These are phyloP conservation scores for Plasmodium vinckei DNA, from an alignment of 169 alveolate species.

Conservation along the genomic window DNA sequence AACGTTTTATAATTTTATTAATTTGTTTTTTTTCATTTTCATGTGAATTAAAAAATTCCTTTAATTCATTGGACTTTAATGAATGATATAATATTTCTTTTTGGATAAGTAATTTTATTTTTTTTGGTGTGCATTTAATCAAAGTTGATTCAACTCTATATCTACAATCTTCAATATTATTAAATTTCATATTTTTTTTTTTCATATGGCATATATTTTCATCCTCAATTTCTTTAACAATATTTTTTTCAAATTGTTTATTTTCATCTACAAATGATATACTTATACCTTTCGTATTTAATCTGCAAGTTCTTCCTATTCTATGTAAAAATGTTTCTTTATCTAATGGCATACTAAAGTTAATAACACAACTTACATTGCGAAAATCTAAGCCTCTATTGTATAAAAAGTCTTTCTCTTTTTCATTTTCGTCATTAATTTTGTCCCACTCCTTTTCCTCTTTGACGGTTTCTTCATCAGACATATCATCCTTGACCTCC, in stretches of 20 bases:
- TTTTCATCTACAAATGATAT: slow-evolving; percentile 83
- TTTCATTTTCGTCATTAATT: slow-evolving; percentile 31
- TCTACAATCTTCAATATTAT: slow-evolving; percentile 38
- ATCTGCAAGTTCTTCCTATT: slow-evolving; percentile 99
- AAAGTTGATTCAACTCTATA: slow-evolving; percentile 67
- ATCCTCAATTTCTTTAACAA: slow-evolving; percentile 18
- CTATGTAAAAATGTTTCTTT: slow-evolving; percentile 96
- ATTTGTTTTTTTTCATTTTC: slow-evolving; percentile 31
- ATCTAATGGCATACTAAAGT: slow-evolving; percentile 96
- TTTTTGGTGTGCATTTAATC: slow-evolving; percentile 49
- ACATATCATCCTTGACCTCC: slow-evolving; percentile 73
- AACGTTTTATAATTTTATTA: slow-evolving; percentile 31
- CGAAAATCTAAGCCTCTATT: slow-evolving; percentile 97
- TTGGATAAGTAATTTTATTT: slow-evolving; percentile 31
- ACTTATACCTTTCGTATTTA: slow-evolving; percentile 93
- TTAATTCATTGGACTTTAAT: slow-evolving; percentile 39
- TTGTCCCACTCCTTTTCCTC: slow-evolving; percentile 65
- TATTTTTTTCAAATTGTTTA: slow-evolving; percentile 67
- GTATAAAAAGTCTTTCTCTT: slow-evolving; percentile 79
- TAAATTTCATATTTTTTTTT: slow-evolving; percentile 1
- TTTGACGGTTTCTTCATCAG: slow-evolving; percentile 36
- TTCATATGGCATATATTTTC: slow-evolving; percentile 33
- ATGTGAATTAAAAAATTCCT: slow-evolving; percentile 50
- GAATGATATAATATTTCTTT: slow-evolving; percentile 65
- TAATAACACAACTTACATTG: slow-evolving; percentile 95